Base-by-base conservation (phyloP, 371 early-diverging fungal species). In the Mortierella sp. region DNA sequence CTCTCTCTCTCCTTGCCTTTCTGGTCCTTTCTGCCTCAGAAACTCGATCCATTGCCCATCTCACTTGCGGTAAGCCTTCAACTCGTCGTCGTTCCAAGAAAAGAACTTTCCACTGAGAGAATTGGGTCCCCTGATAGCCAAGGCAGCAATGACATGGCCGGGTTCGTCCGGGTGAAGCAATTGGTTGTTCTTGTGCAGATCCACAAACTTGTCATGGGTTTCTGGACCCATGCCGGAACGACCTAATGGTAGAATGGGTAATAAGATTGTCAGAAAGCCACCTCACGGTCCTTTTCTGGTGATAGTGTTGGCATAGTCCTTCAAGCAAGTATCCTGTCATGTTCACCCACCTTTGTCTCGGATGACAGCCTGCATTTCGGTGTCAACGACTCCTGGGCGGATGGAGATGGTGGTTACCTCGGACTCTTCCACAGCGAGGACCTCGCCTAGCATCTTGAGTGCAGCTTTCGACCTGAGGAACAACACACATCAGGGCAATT, bases 321-420 rank as follows among this genome's bases (percentile, higher is more conserved):
- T n/a, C n/a, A n/a, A n/a, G n/a, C n/a, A n/a, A n/a, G n/a, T n/a
- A n/a, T n/a, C n/a, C n/a, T n/a, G n/a, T n/a, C n/a, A 43, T 43
- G 6, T 13, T 52, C 31, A 10, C 61, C 37, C 67, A 60, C 91
- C 93, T 12, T 81, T 63, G 13, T 77, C 53, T 4, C 95, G 86
- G 54, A 95, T 89, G 3, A 67, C 1, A 0, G 22, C 63, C 74
- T 95, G 95, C 96, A 97, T 97, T 21, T 88, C 94, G 0, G 96
- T 97, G 60, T 94, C 94, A 17, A 96, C 91, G 7, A 92, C 92
- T 27, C 95, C 97, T 12, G 98, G 98, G 7, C 93, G 83, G 27
- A 96, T 34, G 8, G 94, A 86, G 47, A 96, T 69, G 2, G 88
- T 67, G 0, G 86, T 84, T 5, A 95, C 64, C 17, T 85, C 81